phyloP scores from a whole-genome alignment of 306 rosid genomes.

The Dalbergia cultrata region DNA sequence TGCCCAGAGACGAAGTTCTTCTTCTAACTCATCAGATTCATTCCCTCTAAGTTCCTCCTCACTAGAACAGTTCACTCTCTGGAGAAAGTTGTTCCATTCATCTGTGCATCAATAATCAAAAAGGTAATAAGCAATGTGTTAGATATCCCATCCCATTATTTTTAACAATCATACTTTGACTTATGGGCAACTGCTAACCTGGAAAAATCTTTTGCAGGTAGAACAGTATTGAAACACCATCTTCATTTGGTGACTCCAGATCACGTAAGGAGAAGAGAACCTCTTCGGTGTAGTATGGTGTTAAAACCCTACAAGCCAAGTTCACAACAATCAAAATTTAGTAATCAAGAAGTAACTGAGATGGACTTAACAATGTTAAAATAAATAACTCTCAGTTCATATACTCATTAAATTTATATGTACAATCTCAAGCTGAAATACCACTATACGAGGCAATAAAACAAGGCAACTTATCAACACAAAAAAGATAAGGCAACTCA shows the following conservation, averaged over 20 bases:
- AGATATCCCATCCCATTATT: constrained; percentile 26
- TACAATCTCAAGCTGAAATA: constrained; percentile 13
- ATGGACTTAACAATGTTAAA: background rate
- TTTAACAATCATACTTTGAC: constrained; percentile 10
- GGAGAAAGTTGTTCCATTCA: constrained; percentile 94
- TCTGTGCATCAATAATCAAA: constrained; percentile 60
- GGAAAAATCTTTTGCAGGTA: constrained; percentile 96
- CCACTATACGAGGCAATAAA: background rate
- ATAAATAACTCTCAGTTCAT: background rate
- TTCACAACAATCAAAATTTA: constrained; percentile 22
- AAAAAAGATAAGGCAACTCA: constrained; percentile 5
- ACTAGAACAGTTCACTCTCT: constrained; percentile 58
- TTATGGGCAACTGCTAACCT: constrained; percentile 54
- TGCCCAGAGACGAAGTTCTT: constrained; percentile 97
- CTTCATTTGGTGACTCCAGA: constrained; percentile 85
- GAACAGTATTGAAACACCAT: constrained; percentile 95
- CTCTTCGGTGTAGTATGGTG: constrained; percentile 95
- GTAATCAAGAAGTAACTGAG: constrained; percentile 3
- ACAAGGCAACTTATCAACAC: background rate
- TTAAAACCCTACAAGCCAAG: constrained; percentile 74
- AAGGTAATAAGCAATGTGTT: constrained; percentile 20
- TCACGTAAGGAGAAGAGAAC: constrained; percentile 85
- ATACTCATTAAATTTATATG: constrained; percentile 19
- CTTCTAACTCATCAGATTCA: constrained; percentile 69
- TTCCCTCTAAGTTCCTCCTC: constrained; percentile 85